phyloP scores from a whole-genome alignment of 2,329 filamentous ascomycete genomes.

The Aureobasidium sp. region DNA sequence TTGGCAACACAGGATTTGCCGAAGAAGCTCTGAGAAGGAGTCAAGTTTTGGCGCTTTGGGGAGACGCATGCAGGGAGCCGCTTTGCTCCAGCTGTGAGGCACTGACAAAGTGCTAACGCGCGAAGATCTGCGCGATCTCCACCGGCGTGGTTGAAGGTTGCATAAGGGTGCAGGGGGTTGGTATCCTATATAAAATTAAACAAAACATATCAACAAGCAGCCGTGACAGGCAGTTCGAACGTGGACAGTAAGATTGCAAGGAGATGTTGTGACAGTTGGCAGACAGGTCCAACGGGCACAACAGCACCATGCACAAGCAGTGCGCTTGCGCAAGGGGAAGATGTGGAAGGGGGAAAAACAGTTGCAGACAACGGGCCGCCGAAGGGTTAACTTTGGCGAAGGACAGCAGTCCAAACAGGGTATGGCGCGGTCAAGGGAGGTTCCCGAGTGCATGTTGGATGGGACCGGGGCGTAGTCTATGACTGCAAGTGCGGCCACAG shows the following conservation, averaged over 20 bases:
- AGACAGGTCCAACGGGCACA: conserved; percentile 7
- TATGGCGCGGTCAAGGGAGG: background rate
- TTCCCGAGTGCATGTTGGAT: background rate
- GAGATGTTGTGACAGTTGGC: conserved; percentile 11
- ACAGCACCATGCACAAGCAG: conserved; percentile 2
- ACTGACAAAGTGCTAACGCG: conserved; percentile 8
- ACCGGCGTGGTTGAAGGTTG: conserved; percentile 2
- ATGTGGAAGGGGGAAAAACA: conserved; percentile 3
- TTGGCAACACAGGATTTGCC: background rate
- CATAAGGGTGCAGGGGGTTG: conserved; percentile 8
- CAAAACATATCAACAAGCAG: conserved; percentile 11
- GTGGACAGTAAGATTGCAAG: conserved; percentile 6
- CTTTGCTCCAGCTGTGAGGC: conserved; percentile 2
- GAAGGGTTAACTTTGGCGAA: conserved; percentile 14
- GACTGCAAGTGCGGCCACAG: conserved; percentile 2
- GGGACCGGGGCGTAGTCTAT: conserved; percentile 6
- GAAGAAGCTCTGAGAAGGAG: conserved; percentile 3
- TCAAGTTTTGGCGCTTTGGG: conserved; percentile 8
- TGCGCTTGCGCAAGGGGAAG: conserved; percentile 14
- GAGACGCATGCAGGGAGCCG: conserved; percentile 14
- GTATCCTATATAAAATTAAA: conserved; percentile 15
- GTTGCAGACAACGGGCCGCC: conserved; percentile 7
- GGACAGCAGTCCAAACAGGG: background rate
- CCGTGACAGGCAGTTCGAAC: background rate
- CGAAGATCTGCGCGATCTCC: conserved; percentile 11